Conservation (phyloP, 352 stramenopile genomes). For the Phytopythium delawarense region DNA sequence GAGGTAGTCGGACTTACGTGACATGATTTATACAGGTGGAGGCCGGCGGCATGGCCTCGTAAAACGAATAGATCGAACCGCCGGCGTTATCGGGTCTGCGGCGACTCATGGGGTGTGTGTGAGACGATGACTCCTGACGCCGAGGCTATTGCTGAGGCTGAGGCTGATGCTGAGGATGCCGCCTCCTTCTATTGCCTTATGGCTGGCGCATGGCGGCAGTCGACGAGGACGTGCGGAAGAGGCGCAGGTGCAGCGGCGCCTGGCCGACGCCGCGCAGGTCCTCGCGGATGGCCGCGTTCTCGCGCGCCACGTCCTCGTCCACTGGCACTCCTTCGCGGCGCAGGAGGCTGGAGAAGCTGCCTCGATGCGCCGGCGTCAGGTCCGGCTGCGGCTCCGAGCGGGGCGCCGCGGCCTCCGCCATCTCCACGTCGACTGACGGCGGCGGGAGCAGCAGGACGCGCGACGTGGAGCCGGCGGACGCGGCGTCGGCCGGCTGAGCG, state of each 20-base stretch:
- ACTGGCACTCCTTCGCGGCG: conserved; percentile 39
- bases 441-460: neutral
- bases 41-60: neutral
- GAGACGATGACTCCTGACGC: neutral
- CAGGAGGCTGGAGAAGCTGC: conserved; percentile 41
- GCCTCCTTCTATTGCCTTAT: neutral
- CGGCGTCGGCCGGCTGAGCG: conserved; percentile 6
- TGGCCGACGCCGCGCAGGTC: conserved; percentile 35
- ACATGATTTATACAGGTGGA: neutral
- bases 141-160: no score
- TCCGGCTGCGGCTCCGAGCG: conserved; percentile 11
- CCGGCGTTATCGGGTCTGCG: neutral
- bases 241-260: conserved; percentile 5
- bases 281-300: conserved; percentile 25
- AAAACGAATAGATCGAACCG: conserved; percentile 7
- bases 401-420: neutral
- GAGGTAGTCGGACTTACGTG: neutral
- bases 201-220: neutral
- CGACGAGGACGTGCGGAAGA: neutral
- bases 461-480: neutral
- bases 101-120: no score
- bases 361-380: conserved; percentile 33
- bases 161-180: no score
- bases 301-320: conserved; percentile 37
- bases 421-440: neutral